Percentiles rank a stretch among this genome's conserved stretches.
Evolutionary conservation across 2,329 filamentous ascomycete genomes (phyloP).

Genomic region (Beauveria sp.): DNA sequence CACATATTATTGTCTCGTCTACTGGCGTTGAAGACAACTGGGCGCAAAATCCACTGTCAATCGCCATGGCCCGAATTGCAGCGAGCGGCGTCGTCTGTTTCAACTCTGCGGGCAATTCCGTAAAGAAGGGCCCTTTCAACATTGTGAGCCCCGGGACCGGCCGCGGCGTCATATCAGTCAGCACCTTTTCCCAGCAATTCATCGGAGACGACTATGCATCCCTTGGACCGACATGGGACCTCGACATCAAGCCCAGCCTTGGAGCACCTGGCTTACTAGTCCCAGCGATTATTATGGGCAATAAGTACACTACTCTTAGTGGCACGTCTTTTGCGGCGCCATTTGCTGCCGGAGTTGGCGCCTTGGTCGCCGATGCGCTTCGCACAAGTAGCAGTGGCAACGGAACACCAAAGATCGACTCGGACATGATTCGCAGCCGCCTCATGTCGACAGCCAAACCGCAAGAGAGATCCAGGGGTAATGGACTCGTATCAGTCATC

Average conservation of each 20-base stretch:
- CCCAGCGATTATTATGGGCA: neutral
- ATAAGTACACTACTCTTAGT: neutral
- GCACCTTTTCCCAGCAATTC: slow-evolving; percentile 40
- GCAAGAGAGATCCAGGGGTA: neutral
- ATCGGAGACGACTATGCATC: slow-evolving; percentile 44
- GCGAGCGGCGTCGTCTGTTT: slow-evolving; percentile 44
- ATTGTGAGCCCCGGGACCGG: slow-evolving; percentile 30
- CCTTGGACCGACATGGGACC: slow-evolving; percentile 55
- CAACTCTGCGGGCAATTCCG: slow-evolving; percentile 45
- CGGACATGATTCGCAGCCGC: neutral
- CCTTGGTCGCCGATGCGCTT: neutral
- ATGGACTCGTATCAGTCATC: slow-evolving; percentile 22
- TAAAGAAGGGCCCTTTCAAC: slow-evolving; percentile 52
- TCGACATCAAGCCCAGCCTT: slow-evolving; percentile 48
- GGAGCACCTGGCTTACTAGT: slow-evolving; percentile 43
- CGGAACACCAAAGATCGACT: neutral
- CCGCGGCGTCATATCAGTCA: slow-evolving; percentile 20
- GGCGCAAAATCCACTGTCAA: neutral
- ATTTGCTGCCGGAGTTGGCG: neutral
- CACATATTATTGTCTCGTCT: neutral
- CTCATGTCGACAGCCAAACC: neutral
- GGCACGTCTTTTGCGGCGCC: neutral
- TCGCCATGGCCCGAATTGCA: slow-evolving; percentile 36
- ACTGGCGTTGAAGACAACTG: neutral
- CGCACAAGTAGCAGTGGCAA: neutral